phyloP scores from a whole-genome alignment of 495 filamentous ascomycete genomes.

The Penicillium silybi region DNA sequence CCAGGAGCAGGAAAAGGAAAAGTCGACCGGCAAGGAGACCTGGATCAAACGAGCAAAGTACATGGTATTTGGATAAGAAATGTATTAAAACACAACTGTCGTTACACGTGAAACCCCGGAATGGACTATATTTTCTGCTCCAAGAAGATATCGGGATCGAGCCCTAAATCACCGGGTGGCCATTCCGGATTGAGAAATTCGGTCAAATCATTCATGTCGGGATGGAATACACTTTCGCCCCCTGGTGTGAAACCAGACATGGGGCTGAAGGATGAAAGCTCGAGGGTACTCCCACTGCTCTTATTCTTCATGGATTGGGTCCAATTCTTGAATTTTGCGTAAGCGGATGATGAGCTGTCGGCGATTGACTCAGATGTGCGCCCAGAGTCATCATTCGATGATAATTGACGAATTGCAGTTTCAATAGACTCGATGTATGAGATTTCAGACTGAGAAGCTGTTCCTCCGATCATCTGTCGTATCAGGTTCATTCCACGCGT shows the following conservation, averaged over 20 bases:
- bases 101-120: background rate
- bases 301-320: constrained; percentile 19
- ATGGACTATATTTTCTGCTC: background rate
- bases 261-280: constrained; percentile 19
- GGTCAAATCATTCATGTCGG: constrained; percentile 6
- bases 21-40: background rate
- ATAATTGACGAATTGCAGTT: constrained; percentile 10
- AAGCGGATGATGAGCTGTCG: constrained; percentile 6
- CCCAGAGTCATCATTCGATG: background rate
- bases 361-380: background rate
- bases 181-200: constrained; percentile 12
- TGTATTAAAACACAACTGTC: background rate
- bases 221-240: background rate
- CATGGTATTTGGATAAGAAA: constrained; percentile 19
- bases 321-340: constrained; percentile 21
- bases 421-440: constrained; percentile 22
- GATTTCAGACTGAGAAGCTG: constrained; percentile 15
- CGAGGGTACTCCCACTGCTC: background rate
- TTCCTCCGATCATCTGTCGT: constrained; percentile 20
- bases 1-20: too few species aligned
- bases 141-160: constrained; percentile 10
- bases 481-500: constrained; percentile 16
- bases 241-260: constrained; percentile 5
- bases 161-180: constrained; percentile 1
- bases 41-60: constrained; percentile 19